phyloP scores from a whole-genome alignment of 148 eudicot genomes.

The Camellia granthamiana region DNA sequence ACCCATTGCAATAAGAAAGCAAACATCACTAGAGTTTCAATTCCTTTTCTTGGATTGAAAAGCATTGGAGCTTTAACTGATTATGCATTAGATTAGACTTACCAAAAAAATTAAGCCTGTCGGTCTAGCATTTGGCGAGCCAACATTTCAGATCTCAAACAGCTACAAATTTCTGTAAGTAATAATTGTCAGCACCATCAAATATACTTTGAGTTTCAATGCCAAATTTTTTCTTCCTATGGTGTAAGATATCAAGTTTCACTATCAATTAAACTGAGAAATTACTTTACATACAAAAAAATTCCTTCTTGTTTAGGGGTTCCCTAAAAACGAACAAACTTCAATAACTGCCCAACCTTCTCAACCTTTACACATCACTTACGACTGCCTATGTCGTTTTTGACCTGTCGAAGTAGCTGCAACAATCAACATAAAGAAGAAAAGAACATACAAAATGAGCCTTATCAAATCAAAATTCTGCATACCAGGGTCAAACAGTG shows the following conservation, averaged over 20 bases:
- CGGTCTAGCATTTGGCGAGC: background rate
- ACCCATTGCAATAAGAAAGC: no score
- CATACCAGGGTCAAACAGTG: background rate
- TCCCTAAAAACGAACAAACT: background rate
- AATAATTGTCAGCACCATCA: background rate
- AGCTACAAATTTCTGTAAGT: background rate
- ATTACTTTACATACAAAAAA: background rate
- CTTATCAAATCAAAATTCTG: background rate
- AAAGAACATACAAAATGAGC: conserved; percentile 3
- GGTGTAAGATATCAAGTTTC: background rate
- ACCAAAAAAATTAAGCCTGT: background rate
- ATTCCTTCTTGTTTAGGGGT: background rate
- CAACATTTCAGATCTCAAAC: background rate
- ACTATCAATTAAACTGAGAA: background rate
- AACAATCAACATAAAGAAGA: conserved; percentile 18
- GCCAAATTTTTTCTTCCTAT: background rate
- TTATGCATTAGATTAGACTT: no score
- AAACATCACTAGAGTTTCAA: background rate
- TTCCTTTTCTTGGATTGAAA: no score
- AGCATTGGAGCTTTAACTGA: no score
- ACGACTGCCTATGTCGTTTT: conserved; percentile 1
- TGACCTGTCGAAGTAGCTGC: conserved; percentile 16
- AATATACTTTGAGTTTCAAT: background rate
- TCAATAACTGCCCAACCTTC: conserved; percentile 3
- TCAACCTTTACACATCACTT: conserved; percentile 15